Evolutionary conservation across 441 rosid genomes (phyloP), one percentile per base, ranked within the genome.

Genomic region (Hura crepitans): DNA sequence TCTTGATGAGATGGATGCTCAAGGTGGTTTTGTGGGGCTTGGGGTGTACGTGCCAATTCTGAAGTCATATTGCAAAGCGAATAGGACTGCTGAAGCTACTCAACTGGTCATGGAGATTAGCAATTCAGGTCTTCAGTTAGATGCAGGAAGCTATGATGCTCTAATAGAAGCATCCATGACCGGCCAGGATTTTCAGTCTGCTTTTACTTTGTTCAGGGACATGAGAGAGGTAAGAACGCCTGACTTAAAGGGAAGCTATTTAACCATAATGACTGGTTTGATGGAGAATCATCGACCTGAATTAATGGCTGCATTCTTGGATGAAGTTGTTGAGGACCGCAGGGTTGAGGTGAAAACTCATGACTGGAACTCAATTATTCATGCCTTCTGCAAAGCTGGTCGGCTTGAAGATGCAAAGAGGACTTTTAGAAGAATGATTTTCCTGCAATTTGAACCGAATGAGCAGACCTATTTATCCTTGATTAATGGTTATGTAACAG

Each of bases 331-430:
- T 3, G 99, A 87, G 77, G 97, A 92, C 63, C 97, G 93, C 68
- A 85, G 90, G 50, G 79, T 89, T 11, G 94, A 87, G 79, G 97
- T 90, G 72, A 93, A 90, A 72, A 86, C 96, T 35, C 99, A 92
- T 65, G 99, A 94, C 75, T 92, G 97, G 97, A 94, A 92, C 74
- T 92, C 99, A 47, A 94, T 94, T 56, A 89, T 94, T 77, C 97
- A 94, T 46, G 96, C 97, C 61, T 94, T 92, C 1, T 90, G 94
- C 80, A 94, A 94, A 79, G 90, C 92, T 0, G 91, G 86, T 30
- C 81, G 91, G 62, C 58, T 94, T 74, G 97, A 91, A 79, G 97
- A 94, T 83, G 93, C 90, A 17, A 84, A 84, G 74, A 87, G 92
- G 78, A 92, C 93, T 39, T 84, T 92, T 56, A 89, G 99, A 83